A percentile compares a stretch with the other conserved stretches of the same genome.
phyloP scores from a whole-genome alignment of 306 rosid species.

The Sesbania bispinosa region DNA sequence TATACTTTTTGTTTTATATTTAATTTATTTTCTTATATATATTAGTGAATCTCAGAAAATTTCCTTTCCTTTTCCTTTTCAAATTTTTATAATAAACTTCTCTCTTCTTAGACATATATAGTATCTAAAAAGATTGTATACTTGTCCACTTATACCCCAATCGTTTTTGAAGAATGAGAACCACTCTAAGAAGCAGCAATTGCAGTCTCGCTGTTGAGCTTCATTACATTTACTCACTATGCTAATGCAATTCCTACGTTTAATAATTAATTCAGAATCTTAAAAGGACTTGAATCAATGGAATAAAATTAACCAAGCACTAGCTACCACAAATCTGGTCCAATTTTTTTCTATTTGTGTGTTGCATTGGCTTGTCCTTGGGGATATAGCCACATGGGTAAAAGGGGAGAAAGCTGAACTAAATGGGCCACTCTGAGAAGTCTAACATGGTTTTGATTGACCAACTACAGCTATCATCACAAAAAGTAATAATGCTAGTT shows the following conservation, averaged over 20 bases:
- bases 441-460: constrained; percentile 24
- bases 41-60: background rate
- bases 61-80: background rate
- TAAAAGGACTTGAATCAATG: background rate
- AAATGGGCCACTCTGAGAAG: background rate
- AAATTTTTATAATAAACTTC: background rate
- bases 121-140: background rate
- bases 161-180: background rate
- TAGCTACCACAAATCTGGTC: background rate
- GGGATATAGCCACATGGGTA: background rate
- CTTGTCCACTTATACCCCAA: background rate
- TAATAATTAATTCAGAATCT: background rate
- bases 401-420: background rate
- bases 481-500: background rate
- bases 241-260: background rate
- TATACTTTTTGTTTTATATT: background rate
- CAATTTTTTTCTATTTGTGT: background rate
- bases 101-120: background rate
- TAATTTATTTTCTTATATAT: too few relatives aligned
- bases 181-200: background rate
- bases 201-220: background rate
- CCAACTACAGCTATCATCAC: constrained; percentile 6
- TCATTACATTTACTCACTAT: background rate
- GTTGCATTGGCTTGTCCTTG: background rate
- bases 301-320: background rate